These are phyloP conservation scores for Metschnikowia peoriensis DNA, from an alignment of 805 yeast genomes.

Conservation along the genomic window DNA sequence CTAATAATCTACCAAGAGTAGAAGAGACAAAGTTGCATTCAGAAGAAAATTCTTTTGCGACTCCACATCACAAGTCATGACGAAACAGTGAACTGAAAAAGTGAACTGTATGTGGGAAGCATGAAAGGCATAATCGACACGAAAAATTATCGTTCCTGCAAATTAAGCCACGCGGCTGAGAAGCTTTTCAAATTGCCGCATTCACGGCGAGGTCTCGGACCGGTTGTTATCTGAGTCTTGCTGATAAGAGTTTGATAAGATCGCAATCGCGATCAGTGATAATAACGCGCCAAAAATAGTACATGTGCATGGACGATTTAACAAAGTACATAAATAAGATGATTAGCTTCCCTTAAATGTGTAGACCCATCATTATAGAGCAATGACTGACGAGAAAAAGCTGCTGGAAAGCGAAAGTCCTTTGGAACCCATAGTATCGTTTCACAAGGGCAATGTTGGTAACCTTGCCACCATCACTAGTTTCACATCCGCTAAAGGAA, in stretches of 20 bases:
- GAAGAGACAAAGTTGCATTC: not conserved
- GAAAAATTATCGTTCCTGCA: not conserved
- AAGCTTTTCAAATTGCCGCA: not conserved
- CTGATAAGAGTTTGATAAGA: slow-evolving; percentile 1
- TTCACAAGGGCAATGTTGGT: slow-evolving; percentile 16
- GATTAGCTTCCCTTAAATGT: not conserved
- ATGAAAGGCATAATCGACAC: not conserved
- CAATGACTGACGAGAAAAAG: slow-evolving; percentile 5
- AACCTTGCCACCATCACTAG: slow-evolving; percentile 17
- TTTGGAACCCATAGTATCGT: slow-evolving; percentile 13
- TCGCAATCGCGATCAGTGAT: not conserved
- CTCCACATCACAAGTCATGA: too few relatives aligned
- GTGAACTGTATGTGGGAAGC: too few relatives aligned
- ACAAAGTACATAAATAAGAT: not conserved
- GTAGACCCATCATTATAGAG: not conserved
- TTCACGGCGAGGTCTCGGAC: slow-evolving; percentile 6
- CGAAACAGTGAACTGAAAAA: too few relatives aligned
- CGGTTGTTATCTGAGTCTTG: not conserved
- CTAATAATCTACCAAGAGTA: too few relatives aligned
- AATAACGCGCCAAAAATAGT: too few relatives aligned
- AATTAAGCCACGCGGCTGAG: not conserved
- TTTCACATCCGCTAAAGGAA: slow-evolving; percentile 18
- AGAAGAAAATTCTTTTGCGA: too few relatives aligned
- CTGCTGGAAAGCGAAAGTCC: not conserved
- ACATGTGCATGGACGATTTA: not conserved